These are phyloP conservation scores for Aureobasidium sp. DNA, from an alignment of 2,329 filamentous ascomycete species.

Conservation along the genomic window DNA sequence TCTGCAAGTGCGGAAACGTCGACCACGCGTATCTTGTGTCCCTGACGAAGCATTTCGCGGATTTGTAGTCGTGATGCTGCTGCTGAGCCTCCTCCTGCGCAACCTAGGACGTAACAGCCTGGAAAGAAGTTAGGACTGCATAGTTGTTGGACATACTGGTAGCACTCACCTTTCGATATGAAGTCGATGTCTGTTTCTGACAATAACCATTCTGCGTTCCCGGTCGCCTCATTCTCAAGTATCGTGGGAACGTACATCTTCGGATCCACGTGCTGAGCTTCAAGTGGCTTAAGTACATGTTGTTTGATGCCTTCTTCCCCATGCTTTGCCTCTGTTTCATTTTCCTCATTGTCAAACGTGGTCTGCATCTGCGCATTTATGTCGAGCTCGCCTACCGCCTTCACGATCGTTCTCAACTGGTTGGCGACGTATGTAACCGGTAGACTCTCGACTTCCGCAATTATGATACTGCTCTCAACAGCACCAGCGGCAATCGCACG, in stretches of 20 bases:
- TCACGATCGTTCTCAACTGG: constrained; percentile 28
- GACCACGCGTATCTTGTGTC: constrained; percentile 47
- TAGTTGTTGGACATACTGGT: not conserved
- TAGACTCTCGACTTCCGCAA: constrained; percentile 41
- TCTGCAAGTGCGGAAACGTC: constrained; percentile 45
- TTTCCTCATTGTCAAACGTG: constrained; percentile 13
- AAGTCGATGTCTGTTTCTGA: constrained; percentile 52
- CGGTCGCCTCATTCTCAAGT: constrained; percentile 35
- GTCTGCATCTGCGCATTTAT: constrained; percentile 17
- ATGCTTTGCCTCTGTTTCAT: constrained; percentile 19
- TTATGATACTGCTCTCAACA: constrained; percentile 33
- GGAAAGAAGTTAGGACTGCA: not conserved
- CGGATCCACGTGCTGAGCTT: constrained; percentile 19
- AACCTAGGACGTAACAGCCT: constrained; percentile 55
- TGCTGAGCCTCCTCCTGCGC: constrained; percentile 53
- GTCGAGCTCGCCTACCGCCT: constrained; percentile 28
- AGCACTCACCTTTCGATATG: constrained; percentile 40
- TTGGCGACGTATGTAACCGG: constrained; percentile 32
- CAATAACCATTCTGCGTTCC: constrained; percentile 48
- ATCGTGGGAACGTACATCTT: constrained; percentile 40
- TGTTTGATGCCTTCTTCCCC: constrained; percentile 13
- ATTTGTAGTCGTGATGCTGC: constrained; percentile 48
- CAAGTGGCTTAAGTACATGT: not conserved
- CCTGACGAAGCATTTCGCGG: constrained; percentile 44
- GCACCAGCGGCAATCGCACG: constrained; percentile 31